These are phyloP conservation scores for Epichloe gansuensis DNA, from an alignment of 2,329 filamentous ascomycete species.

Conservation along the genomic window DNA sequence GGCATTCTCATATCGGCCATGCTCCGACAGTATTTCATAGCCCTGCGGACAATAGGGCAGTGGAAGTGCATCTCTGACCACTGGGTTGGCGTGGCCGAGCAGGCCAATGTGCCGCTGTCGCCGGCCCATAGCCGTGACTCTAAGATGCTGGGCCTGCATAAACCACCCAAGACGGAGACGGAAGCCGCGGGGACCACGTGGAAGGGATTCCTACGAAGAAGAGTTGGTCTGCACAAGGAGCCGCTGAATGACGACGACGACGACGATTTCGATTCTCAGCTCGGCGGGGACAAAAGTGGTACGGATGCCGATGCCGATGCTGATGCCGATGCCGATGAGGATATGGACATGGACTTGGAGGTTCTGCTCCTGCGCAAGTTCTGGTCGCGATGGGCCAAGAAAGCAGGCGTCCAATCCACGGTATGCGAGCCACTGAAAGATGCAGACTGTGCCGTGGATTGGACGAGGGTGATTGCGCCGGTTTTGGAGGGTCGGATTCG, in stretches of 20 bases:
- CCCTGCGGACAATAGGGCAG: slow-evolving; percentile 63
- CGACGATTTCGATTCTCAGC: slow-evolving; percentile 24
- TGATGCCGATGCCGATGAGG: slow-evolving; percentile 14
- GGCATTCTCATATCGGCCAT: slow-evolving; percentile 78
- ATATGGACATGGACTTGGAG: slow-evolving; percentile 36
- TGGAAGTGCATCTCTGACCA: slow-evolving; percentile 65
- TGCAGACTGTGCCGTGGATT: slow-evolving; percentile 50
- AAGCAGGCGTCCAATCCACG: slow-evolving; percentile 46
- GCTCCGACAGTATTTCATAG: slow-evolving; percentile 84
- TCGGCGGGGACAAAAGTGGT: slow-evolving; percentile 16
- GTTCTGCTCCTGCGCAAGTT: slow-evolving; percentile 55
- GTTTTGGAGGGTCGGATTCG: slow-evolving; percentile 63
- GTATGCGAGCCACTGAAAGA: slow-evolving; percentile 43
- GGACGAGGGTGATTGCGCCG: slow-evolving; percentile 72
- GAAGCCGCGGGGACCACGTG: slow-evolving; percentile 17
- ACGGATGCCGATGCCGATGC: slow-evolving; percentile 5
- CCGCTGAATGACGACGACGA: slow-evolving; percentile 28
- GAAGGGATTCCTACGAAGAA: slow-evolving; percentile 23
- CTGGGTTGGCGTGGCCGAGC: slow-evolving; percentile 53
- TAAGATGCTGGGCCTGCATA: slow-evolving; percentile 13
- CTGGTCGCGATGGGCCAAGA: slow-evolving; percentile 58
- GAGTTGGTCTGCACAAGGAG: slow-evolving; percentile 21
- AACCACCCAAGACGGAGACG: slow-evolving; percentile 6
- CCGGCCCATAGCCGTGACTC: slow-evolving; percentile 20
- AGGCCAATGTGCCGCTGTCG: slow-evolving; percentile 33